Conservation (phyloP, 495 filamentous ascomycete species). For the Penicillium coprophilum region DNA sequence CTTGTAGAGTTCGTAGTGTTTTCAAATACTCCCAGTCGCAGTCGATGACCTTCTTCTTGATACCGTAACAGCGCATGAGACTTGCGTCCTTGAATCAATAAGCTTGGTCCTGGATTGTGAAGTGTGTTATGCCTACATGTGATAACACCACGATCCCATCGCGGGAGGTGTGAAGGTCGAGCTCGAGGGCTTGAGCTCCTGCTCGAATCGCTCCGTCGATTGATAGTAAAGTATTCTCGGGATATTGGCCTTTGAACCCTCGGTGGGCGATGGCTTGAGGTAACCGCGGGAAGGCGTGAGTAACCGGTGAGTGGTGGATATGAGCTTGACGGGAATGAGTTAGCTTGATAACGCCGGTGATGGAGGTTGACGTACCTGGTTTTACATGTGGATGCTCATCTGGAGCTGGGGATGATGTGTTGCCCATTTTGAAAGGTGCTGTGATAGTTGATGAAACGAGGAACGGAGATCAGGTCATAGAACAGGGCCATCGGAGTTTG, state of each 20-base stretch:
- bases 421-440: slow-evolving; percentile 7
- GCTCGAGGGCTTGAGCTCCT: slow-evolving; percentile 81
- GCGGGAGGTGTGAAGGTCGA: slow-evolving; percentile 78
- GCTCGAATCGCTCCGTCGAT: slow-evolving; percentile 70
- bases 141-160: slow-evolving; percentile 85
- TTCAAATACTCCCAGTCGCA: slow-evolving; percentile 72
- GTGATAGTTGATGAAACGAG: background rate
- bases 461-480: background rate
- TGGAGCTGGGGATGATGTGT: background rate
- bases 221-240: slow-evolving; percentile 83
- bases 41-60: slow-evolving; percentile 66
- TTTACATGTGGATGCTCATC: background rate
- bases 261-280: slow-evolving; percentile 86
- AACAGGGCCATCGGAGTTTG: slow-evolving; percentile 14
- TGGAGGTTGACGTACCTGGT: slow-evolving; percentile 12
- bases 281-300: slow-evolving; percentile 5
- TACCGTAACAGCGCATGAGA: slow-evolving; percentile 77
- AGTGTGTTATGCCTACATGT: slow-evolving; percentile 55
- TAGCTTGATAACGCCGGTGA: background rate
- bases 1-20: slow-evolving; percentile 62
- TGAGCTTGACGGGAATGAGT: slow-evolving; percentile 16
- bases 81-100: slow-evolving; percentile 59
- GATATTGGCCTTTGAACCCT: slow-evolving; percentile 74
- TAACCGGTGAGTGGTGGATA: slow-evolving; percentile 17
- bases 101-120: slow-evolving; percentile 1